Base-by-base conservation (phyloP, 73 alveolate genomes). In the Paramecium sonneborni region DNA sequence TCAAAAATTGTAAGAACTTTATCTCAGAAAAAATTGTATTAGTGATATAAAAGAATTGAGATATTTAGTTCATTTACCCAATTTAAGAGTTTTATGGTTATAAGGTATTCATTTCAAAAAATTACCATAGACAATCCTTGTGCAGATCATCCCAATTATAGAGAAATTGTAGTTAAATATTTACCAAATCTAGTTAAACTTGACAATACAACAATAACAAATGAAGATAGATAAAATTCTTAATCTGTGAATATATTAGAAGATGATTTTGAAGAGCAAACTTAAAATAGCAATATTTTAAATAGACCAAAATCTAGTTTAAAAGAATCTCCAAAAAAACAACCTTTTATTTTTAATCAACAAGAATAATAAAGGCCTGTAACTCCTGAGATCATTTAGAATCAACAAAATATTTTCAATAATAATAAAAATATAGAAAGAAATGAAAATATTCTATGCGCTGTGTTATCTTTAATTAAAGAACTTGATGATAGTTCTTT, bases 11-110 rank as follows among this genome's bases (percentile, higher is more conserved):
- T 90, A 96, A 55, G 99, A 98, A 95, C 95, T 98, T 18, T 98
- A 97, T 84, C 90, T 98, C 57, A 87, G 99, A 91, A 98, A 98
- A 93, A 98, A 98, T 94, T 84, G 88, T 43, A 95, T 98, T 56
- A 44, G 92, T 9, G 98, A 97, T 52, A 92, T 98, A 55, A 85
- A 85, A 39, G 99, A 98, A 92, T 85, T 98, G 70, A 86, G 94
- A 20, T 96, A 96, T 95, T 93, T 98, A 26, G 76, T 90, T 14
- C 92, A 56, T 44, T 93, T 96, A 39, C 93, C 95, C 3, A 68
- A 94, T 52, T 92, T 98, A 67, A 97, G 95, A 94, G 98, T 97
- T 26, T 92, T 98, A 15, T 98, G 99, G 99, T 92, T 98, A 15
- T 41, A 79, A 79, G 90, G 90, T 79, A 79, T 3, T 44, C 32